Evolutionary conservation across 805 yeast species (phyloP), one percentile per base, ranked within the genome.

Genomic region (Yarrowia bubula): DNA sequence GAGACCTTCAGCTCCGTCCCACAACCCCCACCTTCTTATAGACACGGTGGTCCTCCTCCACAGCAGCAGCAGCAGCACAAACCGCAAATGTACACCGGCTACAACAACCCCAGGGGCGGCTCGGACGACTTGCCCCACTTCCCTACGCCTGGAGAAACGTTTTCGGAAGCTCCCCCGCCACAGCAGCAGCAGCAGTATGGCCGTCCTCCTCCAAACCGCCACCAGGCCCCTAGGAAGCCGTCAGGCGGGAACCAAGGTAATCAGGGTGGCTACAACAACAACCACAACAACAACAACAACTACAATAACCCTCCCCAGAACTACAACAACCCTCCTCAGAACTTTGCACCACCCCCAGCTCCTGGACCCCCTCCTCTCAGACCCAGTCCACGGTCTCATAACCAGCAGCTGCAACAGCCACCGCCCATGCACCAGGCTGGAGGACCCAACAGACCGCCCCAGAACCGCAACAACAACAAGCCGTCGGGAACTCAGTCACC

Each of bases 351-450:
- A 2, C 55, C 55, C 1, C 55, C 55, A 11, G 38, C 55, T 6
- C 55, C 55, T 11, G 38, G 32, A 8, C 15, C 31, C 8, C 55
- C 32, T 18, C 55, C 42, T 3, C 43, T 22, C 6, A n/a, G 58
- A 6, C 58, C 58, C 18, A 51, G 58, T 9, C 58, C 58, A n/a
- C 58, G 58, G 35, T 8, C 58, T 10, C 42, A 51, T 47, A 39
- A 55, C 47, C 61, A 55, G 47, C 61, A 38, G 61, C 33, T 55
- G 5, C 61, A 55, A 15, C 61, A 37, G 44, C 60, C 60, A 8
- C 60, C 61, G 8, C 61, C 61, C 38, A 55, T 55, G 61, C 61
- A 55, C 17, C 61, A 41, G 61, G 31, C 61, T 7, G 46, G 47
- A 4, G 61, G 61, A 2, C 61, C 61, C 47, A 41, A 41, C 41